Conservation (phyloP, 495 filamentous ascomycete species). For the Elasticomyces elasticus region DNA sequence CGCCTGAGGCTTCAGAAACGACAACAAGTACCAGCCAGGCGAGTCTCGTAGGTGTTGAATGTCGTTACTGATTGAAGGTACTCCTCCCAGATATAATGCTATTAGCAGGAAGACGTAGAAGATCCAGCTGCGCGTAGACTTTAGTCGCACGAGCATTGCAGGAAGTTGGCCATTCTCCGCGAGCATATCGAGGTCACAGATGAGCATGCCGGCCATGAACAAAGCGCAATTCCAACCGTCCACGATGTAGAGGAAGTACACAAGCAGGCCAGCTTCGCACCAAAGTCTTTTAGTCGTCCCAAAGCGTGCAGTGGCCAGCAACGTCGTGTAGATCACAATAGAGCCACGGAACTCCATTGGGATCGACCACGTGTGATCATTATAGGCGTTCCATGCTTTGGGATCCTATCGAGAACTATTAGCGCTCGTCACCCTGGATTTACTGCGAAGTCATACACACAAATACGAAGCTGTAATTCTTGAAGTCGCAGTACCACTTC, state of each 20-base stretch:
- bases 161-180: constrained; percentile 35
- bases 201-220: constrained; percentile 40
- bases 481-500: constrained; percentile 49
- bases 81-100: constrained; percentile 35
- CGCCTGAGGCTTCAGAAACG: constrained; percentile 42
- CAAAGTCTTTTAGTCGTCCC: constrained; percentile 9
- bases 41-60: constrained; percentile 30
- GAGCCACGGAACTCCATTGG: constrained; percentile 20
- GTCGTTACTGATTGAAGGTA: constrained; percentile 34
- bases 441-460: too few species aligned
- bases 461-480: constrained; percentile 51
- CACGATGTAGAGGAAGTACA: constrained; percentile 38
- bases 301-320: constrained; percentile 11
- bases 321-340: constrained; percentile 15
- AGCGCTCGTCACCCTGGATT: too few species aligned
- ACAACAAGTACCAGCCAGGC: constrained; percentile 39
- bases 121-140: too few species aligned
- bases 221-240: constrained; percentile 39
- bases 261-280: constrained; percentile 23
- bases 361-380: constrained; percentile 25
- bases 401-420: too few species aligned
- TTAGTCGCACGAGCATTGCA: constrained; percentile 22
- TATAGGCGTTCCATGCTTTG: constrained; percentile 41
- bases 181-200: constrained; percentile 41
- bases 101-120: too few species aligned